These are phyloP conservation scores for Ambrosiella xylebori DNA, from an alignment of 2,329 filamentous ascomycete genomes.

Conservation along the genomic window DNA sequence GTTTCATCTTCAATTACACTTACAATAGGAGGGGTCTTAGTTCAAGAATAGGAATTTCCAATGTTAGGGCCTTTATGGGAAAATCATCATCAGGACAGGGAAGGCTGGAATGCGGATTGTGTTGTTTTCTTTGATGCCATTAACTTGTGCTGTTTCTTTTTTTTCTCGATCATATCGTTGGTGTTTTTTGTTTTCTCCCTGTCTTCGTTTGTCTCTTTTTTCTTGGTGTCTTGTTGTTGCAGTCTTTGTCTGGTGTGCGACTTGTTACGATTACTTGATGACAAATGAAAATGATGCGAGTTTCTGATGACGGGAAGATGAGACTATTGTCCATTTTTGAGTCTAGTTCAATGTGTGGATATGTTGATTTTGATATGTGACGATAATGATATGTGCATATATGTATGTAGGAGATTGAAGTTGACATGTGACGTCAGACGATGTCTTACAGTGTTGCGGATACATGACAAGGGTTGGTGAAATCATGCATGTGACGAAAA, in stretches of 20 bases:
- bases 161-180: neutral
- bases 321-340: neutral
- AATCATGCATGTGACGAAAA: neutral
- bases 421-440: neutral
- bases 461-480: neutral
- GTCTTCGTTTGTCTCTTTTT: neutral
- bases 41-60: constrained; percentile 9
- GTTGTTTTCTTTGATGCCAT: constrained; percentile 8
- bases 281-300: neutral
- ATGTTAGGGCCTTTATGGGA: constrained; percentile 9
- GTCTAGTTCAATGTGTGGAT: neutral
- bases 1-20: constrained; percentile 8
- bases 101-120: constrained; percentile 10
- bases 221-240: neutral
- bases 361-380: neutral
- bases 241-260: neutral
- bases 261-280: neutral
- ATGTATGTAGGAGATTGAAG: neutral
- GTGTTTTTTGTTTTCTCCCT: neutral
- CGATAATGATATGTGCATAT: neutral
- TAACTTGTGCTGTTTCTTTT: neutral
- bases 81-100: constrained; percentile 8
- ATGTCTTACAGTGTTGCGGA: neutral
- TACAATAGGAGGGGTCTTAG: constrained; percentile 9
- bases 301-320: neutral